Percentiles rank a stretch among this genome's conserved stretches.
Evolutionary conservation across 345 rosid genomes (phyloP).

Genomic region (Schrenkiella parvula): DNA sequence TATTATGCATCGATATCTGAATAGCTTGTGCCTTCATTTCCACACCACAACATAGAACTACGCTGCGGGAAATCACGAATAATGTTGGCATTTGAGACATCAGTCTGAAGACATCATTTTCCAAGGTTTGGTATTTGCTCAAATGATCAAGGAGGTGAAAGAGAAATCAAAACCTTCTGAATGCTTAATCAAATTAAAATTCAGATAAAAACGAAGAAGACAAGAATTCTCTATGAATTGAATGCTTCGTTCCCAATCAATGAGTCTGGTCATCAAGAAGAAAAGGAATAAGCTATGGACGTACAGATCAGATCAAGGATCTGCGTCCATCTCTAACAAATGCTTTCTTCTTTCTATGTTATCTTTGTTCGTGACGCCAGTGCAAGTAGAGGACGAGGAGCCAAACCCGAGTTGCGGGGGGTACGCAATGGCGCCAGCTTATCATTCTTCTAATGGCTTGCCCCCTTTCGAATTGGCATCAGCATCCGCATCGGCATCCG

Average conservation of each 20-base stretch:
- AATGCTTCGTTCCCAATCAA: conserved; percentile 12
- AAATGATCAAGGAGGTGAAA: conserved; percentile 2
- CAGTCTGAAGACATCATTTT: not conserved
- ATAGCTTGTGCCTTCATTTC: not conserved
- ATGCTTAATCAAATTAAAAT: conserved; percentile 2
- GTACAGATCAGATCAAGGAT: not conserved
- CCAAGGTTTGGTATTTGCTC: not conserved
- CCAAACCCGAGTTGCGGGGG: not conserved
- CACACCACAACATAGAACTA: not conserved
- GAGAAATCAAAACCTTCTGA: not conserved
- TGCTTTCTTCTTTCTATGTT: conserved; percentile 4
- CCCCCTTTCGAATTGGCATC: conserved; percentile 32
- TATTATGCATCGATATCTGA: not conserved
- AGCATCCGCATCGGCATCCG: conserved; percentile 38
- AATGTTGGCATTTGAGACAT: not conserved
- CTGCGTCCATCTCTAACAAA: conserved; percentile 7
- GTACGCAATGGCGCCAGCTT: not conserved
- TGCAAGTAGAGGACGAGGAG: not conserved
- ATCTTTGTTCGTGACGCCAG: not conserved
- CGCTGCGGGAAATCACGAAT: not conserved
- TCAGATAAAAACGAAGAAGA: not conserved
- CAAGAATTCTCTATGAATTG: not conserved
- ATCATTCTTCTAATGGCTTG: conserved; percentile 22
- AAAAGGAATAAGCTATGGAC: not conserved
- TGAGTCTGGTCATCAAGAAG: not conserved